phyloP scores from a whole-genome alignment of 169 alveolate species.

The Fabrea salina region DNA sequence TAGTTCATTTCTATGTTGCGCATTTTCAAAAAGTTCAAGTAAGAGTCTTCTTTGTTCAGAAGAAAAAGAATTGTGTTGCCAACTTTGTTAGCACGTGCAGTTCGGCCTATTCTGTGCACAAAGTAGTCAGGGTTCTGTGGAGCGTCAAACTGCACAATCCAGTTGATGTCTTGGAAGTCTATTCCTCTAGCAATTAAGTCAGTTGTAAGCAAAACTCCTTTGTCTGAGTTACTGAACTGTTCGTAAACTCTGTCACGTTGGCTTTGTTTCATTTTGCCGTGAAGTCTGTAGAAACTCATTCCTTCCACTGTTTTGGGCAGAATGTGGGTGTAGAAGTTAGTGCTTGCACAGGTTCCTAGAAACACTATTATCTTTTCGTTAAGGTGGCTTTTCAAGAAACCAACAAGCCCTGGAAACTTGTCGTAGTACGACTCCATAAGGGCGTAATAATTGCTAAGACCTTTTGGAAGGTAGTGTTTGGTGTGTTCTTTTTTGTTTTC shows the following conservation, averaged over 20 bases:
- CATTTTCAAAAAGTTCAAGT: slow-evolving; percentile 67
- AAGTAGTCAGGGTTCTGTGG: slow-evolving; percentile 89
- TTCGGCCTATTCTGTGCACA: slow-evolving; percentile 90
- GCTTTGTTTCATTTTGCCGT: slow-evolving; percentile 54
- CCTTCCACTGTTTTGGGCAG: slow-evolving; percentile 33
- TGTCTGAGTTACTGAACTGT: slow-evolving; percentile 51
- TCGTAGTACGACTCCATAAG: slow-evolving; percentile 45
- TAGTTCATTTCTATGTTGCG: slow-evolving; percentile 65
- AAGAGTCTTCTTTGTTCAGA: slow-evolving; percentile 75
- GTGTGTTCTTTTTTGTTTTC: not conserved
- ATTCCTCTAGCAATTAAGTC: slow-evolving; percentile 95
- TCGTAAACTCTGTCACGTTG: slow-evolving; percentile 78
- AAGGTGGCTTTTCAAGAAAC: slow-evolving; percentile 46
- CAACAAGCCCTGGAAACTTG: slow-evolving; percentile 62
- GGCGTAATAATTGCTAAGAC: slow-evolving; percentile 38
- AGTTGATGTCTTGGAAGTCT: slow-evolving; percentile 91
- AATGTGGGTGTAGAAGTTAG: slow-evolving; percentile 55
- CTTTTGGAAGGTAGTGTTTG: slow-evolving; percentile 37
- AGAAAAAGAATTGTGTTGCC: slow-evolving; percentile 83
- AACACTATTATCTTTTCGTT: slow-evolving; percentile 64
- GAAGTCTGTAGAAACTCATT: slow-evolving; percentile 41
- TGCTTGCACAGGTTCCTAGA: slow-evolving; percentile 70
- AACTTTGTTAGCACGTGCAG: slow-evolving; percentile 87
- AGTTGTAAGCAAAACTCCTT: slow-evolving; percentile 86
- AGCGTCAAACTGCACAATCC: slow-evolving; percentile 95